These are phyloP conservation scores for Claviceps digitariae DNA, from an alignment of 2,329 filamentous ascomycete genomes.

Conservation along the genomic window DNA sequence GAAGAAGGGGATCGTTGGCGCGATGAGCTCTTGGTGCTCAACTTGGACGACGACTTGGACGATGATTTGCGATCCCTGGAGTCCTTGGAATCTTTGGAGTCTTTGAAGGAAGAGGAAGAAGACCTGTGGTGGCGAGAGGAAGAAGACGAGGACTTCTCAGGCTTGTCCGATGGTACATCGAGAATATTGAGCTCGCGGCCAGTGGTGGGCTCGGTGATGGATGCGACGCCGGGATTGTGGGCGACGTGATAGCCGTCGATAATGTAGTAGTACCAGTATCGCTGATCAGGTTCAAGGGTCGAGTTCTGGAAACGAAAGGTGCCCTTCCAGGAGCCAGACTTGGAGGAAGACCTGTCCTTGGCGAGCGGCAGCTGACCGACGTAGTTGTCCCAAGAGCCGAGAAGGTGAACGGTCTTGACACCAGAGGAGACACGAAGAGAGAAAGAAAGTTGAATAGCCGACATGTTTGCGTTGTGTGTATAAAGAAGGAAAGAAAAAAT, in stretches of 20 bases:
- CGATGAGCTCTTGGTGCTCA: conserved; percentile 22
- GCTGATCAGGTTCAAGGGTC: conserved; percentile 73
- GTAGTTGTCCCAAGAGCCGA: conserved; percentile 99
- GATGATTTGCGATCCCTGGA: conserved; percentile 12
- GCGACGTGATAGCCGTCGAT: conserved; percentile 98
- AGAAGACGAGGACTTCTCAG: conserved; percentile 16
- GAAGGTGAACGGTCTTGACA: conserved; percentile 93
- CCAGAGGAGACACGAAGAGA: conserved; percentile 92
- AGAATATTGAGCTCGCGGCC: conserved; percentile 96
- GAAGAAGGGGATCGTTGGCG: conserved; percentile 28
- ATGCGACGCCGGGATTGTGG: conserved; percentile 83
- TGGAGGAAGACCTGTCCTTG: conserved; percentile 70
- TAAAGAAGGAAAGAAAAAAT: too few relatives aligned
- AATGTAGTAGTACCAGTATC: conserved; percentile 99
- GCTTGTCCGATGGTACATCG: conserved; percentile 56
- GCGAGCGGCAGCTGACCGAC: conserved; percentile 84
- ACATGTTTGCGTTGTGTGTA: conserved; percentile 49
- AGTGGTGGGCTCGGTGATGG: conserved; percentile 88
- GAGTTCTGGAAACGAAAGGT: conserved; percentile 89
- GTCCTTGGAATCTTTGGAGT: too few relatives aligned
- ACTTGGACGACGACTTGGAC: conserved; percentile 18
- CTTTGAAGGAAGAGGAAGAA: too few relatives aligned
- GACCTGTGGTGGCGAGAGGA: too few relatives aligned
- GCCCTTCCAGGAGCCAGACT: conserved; percentile 86
- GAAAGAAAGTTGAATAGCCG: conserved; percentile 88